Evolutionary conservation across 441 rosid genomes (phyloP), one percentile per base, ranked within the genome.

Genomic region (Adansonia rubrostipa): DNA sequence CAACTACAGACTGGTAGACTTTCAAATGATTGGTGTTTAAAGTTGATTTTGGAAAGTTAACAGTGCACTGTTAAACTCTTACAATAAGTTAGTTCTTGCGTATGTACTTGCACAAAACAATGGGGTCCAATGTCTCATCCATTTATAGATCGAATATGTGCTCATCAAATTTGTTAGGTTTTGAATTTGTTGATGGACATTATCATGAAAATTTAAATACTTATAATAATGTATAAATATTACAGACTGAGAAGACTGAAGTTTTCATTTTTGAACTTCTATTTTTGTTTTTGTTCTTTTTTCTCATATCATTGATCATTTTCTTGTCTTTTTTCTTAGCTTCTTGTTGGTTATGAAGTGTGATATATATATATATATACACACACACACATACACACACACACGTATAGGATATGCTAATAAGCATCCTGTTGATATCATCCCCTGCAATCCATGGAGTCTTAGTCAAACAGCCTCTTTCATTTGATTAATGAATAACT

Each of bases 91-190:
- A 9, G 24, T 45, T 28, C 67, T 19, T 45, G 53, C 54, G 36
- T 58, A 45, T 75, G 75, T 72, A 76, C 78, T 72, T 63, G 14
- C 73, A 19, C 2, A 15, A 70, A 48, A 24, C 13, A 15, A 73
- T 50, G 68, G 78, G 77, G 71, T 73, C 80, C 70, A 5, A 53
- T 79, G 76, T 73, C 45, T 61, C 58, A 28, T 60, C 80, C 58
- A 15, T 45, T 61, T 51, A 4, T 73, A 20, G 51, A 77, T 73
- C 36, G 36, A 79, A 45, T 56, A 71, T 74, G 64, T 62, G 69
- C 73, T 58, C 53, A n/a, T 24, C 8, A 47, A 50, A 61, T 71
- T 68, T 73, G 60, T 68, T 20, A 74, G 47, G 50, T 22, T 60
- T 62, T 61, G 9, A 73, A 20, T 40, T 75, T 70, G 33, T n/a